phyloP scores from a whole-genome alignment of 345 rosid genomes.

The Cardiospermum halicacabum region DNA sequence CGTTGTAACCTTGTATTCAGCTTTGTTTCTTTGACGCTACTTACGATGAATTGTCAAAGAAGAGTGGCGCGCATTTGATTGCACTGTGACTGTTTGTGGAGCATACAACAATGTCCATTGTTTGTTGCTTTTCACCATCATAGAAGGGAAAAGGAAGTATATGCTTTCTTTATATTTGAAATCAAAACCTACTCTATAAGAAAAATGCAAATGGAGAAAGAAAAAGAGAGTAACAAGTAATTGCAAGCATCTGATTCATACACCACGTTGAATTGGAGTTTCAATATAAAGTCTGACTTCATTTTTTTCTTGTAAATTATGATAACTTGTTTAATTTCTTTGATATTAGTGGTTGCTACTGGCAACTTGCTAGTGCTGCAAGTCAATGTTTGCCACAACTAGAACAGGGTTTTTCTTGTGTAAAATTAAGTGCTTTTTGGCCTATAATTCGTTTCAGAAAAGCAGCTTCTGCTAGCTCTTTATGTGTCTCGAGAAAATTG shows the following conservation, averaged over 20 bases:
- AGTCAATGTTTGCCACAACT: conserved; percentile 16
- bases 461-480: background rate
- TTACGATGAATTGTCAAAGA: too few relatives aligned
- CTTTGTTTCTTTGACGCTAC: too few relatives aligned
- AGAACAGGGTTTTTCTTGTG: background rate
- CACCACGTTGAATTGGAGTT: background rate
- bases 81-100: too few relatives aligned
- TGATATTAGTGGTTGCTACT: background rate
- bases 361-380: background rate
- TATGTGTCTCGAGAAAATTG: background rate
- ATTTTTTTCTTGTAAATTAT: background rate
- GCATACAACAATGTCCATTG: background rate
- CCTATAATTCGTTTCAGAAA: background rate
- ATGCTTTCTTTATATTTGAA: background rate
- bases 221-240: background rate
- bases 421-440: background rate
- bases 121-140: background rate
- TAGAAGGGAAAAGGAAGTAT: background rate
- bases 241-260: background rate
- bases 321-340: background rate
- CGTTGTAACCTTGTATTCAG: too few relatives aligned
- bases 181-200: background rate
- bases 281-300: background rate
- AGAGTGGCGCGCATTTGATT: too few relatives aligned
- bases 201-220: background rate